Conservation (phyloP, 768 basidiomycete genomes). For the Mycena floridula region DNA sequence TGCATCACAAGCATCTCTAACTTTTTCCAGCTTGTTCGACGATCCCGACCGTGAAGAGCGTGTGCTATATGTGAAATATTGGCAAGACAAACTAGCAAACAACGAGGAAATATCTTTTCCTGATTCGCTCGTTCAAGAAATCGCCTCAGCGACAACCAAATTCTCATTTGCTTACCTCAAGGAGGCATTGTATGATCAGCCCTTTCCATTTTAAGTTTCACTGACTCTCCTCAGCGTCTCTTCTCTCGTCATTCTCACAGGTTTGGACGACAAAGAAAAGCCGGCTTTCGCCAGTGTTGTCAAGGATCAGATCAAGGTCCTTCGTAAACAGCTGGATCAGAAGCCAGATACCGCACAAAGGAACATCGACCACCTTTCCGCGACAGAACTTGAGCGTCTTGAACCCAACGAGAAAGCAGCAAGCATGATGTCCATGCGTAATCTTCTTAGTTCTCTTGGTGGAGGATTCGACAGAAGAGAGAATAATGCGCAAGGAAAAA, state of each 20-base stretch:
- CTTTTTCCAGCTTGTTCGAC: conserved; percentile 54
- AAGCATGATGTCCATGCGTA: too few relatives aligned
- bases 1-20: not conserved
- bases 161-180: conserved; percentile 90
- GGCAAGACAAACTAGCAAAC: conserved; percentile 67
- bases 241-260: conserved; percentile 59
- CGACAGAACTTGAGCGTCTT: too few relatives aligned
- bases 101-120: conserved; percentile 66
- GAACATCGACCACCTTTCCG: too few relatives aligned
- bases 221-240: conserved; percentile 55
- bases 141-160: conserved; percentile 55
- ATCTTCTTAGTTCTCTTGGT: too few relatives aligned
- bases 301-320: conserved; percentile 50
- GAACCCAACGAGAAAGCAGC: too few relatives aligned
- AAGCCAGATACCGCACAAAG: too few relatives aligned
- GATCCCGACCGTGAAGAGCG: conserved; percentile 65
- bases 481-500: too few relatives aligned
- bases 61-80: conserved; percentile 64
- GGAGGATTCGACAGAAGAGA: too few relatives aligned
- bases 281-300: conserved; percentile 45
- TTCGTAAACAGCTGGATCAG: conserved; percentile 64
- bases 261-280: conserved; percentile 40
- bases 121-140: conserved; percentile 51
- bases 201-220: not conserved
- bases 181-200: conserved; percentile 81